Evolutionary conservation across 1,139 yeast species (phyloP).

Genomic region (Suhomyces bribrorum): DNA sequence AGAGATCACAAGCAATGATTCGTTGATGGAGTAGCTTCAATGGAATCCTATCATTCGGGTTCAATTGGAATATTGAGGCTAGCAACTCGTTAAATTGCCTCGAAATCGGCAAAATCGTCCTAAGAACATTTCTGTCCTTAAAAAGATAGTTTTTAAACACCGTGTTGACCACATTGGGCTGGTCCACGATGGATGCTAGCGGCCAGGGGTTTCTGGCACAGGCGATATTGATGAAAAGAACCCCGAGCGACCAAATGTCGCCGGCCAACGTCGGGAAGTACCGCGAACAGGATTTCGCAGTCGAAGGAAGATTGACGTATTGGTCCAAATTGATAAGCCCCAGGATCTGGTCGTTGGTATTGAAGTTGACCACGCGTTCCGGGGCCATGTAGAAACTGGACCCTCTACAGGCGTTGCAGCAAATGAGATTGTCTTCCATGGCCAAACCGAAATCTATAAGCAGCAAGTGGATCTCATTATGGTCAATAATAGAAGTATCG

Average conservation of each 20-base stretch:
- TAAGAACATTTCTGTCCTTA: slow-evolving; percentile 28
- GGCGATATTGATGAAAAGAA: slow-evolving; percentile 73
- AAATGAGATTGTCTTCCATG: slow-evolving; percentile 55
- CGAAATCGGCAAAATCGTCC: slow-evolving; percentile 64
- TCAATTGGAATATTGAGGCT: slow-evolving; percentile 53
- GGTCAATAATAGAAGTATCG: slow-evolving; percentile 33
- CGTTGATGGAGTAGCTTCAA: slow-evolving; percentile 48
- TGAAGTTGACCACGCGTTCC: slow-evolving; percentile 63
- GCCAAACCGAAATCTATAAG: slow-evolving; percentile 89
- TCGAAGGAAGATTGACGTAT: slow-evolving; percentile 13
- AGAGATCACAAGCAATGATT: slow-evolving; percentile 43
- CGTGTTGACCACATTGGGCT: slow-evolving; percentile 51
- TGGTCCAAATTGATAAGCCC: slow-evolving; percentile 33
- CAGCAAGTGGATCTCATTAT: slow-evolving; percentile 58
- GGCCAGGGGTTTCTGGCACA: slow-evolving; percentile 94
- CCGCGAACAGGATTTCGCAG: slow-evolving; percentile 26
- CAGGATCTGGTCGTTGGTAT: slow-evolving; percentile 32
- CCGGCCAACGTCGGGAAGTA: slow-evolving; percentile 71
- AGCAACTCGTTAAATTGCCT: slow-evolving; percentile 59
- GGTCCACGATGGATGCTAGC: slow-evolving; percentile 60
- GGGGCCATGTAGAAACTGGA: slow-evolving; percentile 94
- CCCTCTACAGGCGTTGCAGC: slow-evolving; percentile 81
- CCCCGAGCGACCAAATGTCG: slow-evolving; percentile 88
- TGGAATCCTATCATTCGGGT: slow-evolving; percentile 64
- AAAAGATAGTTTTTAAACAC: slow-evolving; percentile 52